phyloP scores from a whole-genome alignment of 2,329 filamentous ascomycete genomes.

The Aspergillus pseudoviridinutans region DNA sequence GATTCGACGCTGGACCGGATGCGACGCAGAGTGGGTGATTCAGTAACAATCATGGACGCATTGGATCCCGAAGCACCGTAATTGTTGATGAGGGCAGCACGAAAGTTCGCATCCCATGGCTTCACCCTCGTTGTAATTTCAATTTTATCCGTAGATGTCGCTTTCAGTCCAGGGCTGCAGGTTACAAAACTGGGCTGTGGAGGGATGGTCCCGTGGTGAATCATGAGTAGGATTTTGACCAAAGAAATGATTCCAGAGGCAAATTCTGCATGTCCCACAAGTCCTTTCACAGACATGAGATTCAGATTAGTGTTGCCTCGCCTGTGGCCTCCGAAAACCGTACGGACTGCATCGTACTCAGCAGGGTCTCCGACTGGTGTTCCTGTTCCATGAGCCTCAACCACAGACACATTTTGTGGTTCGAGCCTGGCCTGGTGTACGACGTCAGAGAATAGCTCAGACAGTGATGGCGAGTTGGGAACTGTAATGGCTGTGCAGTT shows the following conservation, averaged over 20 bases:
- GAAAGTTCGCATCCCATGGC: slow-evolving; percentile 15
- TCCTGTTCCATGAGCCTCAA: slow-evolving; percentile 34
- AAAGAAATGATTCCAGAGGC: slow-evolving; percentile 28
- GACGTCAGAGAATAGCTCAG: slow-evolving; percentile 26
- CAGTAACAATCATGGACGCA: slow-evolving; percentile 5
- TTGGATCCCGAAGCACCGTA: slow-evolving; percentile 13
- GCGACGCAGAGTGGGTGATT: background rate
- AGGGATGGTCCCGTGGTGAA: slow-evolving; percentile 20
- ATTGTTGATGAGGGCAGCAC: slow-evolving; percentile 22
- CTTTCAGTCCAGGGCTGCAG: slow-evolving; percentile 18
- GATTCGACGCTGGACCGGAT: no score
- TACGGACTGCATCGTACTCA: slow-evolving; percentile 22
- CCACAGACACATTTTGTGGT: slow-evolving; percentile 22
- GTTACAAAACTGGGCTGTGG: slow-evolving; percentile 22
- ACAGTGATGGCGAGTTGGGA: slow-evolving; percentile 20
- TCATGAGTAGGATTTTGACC: slow-evolving; percentile 27
- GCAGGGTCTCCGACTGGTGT: slow-evolving; percentile 28
- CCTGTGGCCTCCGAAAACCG: slow-evolving; percentile 12
- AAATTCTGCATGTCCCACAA: slow-evolving; percentile 32
- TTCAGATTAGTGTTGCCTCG: slow-evolving; percentile 2
- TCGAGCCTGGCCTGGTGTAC: slow-evolving; percentile 17
- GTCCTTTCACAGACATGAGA: slow-evolving; percentile 31
- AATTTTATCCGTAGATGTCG: slow-evolving; percentile 3
- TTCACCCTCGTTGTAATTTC: slow-evolving; percentile 7
- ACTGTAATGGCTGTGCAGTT: slow-evolving; percentile 21